These are phyloP conservation scores for Prinsepia uniflora DNA, from an alignment of 306 rosid genomes.

Conservation along the genomic window DNA sequence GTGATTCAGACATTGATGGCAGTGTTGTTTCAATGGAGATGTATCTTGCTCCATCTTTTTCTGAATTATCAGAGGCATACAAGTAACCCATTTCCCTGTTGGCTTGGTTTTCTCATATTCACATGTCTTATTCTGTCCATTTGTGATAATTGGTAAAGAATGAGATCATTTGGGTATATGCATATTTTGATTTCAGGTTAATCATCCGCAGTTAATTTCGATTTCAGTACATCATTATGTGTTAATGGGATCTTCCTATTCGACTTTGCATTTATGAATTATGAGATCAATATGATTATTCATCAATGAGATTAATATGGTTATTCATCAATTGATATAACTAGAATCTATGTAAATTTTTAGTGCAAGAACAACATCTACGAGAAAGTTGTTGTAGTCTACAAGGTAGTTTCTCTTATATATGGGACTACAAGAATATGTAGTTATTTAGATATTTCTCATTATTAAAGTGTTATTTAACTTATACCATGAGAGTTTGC, in stretches of 20 bases:
- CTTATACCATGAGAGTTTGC: constrained; percentile 29
- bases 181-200: background rate
- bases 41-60: constrained; percentile 26
- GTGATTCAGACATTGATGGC: constrained; percentile 44
- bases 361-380: too few species aligned
- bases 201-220: background rate
- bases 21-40: constrained; percentile 28
- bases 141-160: background rate
- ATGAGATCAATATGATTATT: background rate
- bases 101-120: background rate
- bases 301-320: background rate
- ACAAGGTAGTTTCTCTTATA: too few species aligned
- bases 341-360: too few species aligned
- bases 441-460: too few species aligned
- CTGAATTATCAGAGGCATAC: constrained; percentile 25
- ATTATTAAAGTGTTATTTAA: too few species aligned
- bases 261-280: too few species aligned
- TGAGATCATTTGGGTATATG: background rate
- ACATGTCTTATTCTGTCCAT: background rate
- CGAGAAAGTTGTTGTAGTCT: too few species aligned
- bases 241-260: too few species aligned
- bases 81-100: constrained; percentile 1
- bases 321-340: background rate
- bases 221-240: background rate
- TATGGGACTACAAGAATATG: too few species aligned